Conservation (phyloP, 2,329 filamentous ascomycete species). For the Fusarium aywerte region DNA sequence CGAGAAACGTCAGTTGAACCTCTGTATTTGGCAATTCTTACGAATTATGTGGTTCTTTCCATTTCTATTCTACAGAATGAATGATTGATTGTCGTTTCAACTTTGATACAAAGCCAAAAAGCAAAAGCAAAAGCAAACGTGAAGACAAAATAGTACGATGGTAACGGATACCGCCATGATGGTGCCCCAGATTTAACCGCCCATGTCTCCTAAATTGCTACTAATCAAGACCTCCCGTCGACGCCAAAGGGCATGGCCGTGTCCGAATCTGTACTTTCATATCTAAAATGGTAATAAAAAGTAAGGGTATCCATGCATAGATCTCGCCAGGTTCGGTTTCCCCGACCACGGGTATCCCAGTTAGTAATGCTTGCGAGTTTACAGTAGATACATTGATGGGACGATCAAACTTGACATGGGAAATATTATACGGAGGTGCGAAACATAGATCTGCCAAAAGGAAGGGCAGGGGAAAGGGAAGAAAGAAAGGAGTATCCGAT, state of each 20-base stretch:
- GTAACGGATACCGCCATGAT: slow-evolving; percentile 21
- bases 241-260: neutral
- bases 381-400: neutral
- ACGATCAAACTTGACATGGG: slow-evolving; percentile 27
- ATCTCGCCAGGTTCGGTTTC: neutral
- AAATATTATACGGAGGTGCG: neutral
- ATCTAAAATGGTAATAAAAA: neutral
- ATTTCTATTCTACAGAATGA: neutral
- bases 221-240: slow-evolving; percentile 16
- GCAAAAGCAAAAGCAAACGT: no score
- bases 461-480: slow-evolving; percentile 8
- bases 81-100: neutral
- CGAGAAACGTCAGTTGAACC: neutral
- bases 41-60: slow-evolving; percentile 5
- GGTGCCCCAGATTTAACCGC: slow-evolving; percentile 38
- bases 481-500: slow-evolving; percentile 13
- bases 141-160: slow-evolving; percentile 1
- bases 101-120: slow-evolving; percentile 20
- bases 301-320: neutral
- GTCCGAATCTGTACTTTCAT: neutral
- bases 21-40: neutral
- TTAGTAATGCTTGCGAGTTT: slow-evolving; percentile 22
- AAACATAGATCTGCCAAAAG: slow-evolving; percentile 19
- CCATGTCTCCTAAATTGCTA: slow-evolving; percentile 8
- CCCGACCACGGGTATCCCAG: slow-evolving; percentile 3